Conservation (phyloP, 768 basidiomycete species). For the Leccinum rimulosum region DNA sequence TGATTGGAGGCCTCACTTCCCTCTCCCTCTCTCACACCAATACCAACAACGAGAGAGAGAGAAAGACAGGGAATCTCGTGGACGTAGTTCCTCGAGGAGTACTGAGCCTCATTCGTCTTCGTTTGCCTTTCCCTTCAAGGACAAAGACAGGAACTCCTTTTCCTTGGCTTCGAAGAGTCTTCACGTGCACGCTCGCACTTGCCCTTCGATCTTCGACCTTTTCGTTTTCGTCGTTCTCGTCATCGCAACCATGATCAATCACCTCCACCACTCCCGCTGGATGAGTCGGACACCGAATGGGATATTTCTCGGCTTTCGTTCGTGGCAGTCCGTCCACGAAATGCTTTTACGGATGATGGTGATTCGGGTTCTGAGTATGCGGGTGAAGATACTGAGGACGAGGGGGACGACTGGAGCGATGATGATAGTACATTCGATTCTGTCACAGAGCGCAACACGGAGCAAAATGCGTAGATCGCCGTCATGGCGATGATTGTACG, state of each 20-base stretch:
- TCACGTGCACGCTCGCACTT: conserved; percentile 74
- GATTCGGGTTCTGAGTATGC: conserved; percentile 63
- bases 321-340: conserved; percentile 49
- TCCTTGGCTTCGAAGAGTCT: conserved; percentile 44
- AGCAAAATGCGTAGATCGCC: conserved; percentile 65
- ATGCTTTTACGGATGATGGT: conserved; percentile 56
- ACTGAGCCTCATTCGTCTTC: conserved; percentile 45
- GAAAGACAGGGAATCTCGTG: conserved; percentile 47
- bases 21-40: conserved; percentile 59
- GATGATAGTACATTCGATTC: conserved; percentile 66
- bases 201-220: conserved; percentile 73
- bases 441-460: conserved; percentile 84
- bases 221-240: conserved; percentile 39
- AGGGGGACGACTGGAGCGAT: conserved; percentile 59
- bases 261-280: conserved; percentile 55
- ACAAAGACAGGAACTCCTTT: conserved; percentile 32
- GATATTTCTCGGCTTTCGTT: conserved; percentile 32
- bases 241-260: conserved; percentile 49
- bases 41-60: conserved; percentile 39
- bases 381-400: conserved; percentile 49
- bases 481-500: conserved; percentile 80
- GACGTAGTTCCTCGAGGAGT: conserved; percentile 46
- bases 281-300: conserved; percentile 51
- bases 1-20: conserved; percentile 69
- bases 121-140: conserved; percentile 38